Evolutionary conservation across 192 early-diverging fungal species (phyloP), one percentile per base, ranked within the genome.

Genomic region (Rhizophagus prolifer): DNA sequence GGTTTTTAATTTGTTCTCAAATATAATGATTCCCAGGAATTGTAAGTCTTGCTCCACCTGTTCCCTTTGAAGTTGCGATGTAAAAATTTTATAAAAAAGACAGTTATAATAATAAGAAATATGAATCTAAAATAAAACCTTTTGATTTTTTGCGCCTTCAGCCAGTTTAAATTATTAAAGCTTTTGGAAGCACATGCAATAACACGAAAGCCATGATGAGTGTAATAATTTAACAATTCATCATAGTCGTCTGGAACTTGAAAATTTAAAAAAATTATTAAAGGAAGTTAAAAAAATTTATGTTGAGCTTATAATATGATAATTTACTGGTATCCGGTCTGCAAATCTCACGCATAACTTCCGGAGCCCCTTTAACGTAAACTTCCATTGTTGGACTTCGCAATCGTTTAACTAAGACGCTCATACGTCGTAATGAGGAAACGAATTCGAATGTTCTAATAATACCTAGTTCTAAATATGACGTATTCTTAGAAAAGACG

Each of bases 1-100:
- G 4, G 93, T 90, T 78, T 99, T 99, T 30, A 98, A 82, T 86
- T 97, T 98, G 89, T 99, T 99, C 79, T 99, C 98, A 89, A 99
- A 99, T 28, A 99, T 88, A 59, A 99, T 89, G 70, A 99, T 95
- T 1, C 97, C 98, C 69, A 99, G 82, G 82, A 98, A 99, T 4
- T 90, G 83, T 64, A 99, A 77, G 36, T 92, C 89, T 1, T 83
- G 81, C 81, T 99, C 98, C 16, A 98, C 90, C 19, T 92, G 89
- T n/a, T 92, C 90, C 63, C 98, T 92, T 78, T 82, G 79, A 28
- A 86, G 58, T 60, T 13, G 2, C 28, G 14, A 30, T 38, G 36
- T 38, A 38, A 46, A 70, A 36, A 50, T 44, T 38, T 41, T 5
- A 70, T 8, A 46, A 19, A 58, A n/a, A 28, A 66, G 16, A 65